A percentile compares a stretch with the other conserved stretches of the same genome.
phyloP scores from a whole-genome alignment of 495 filamentous ascomycete genomes.

The Tuber brumale region DNA sequence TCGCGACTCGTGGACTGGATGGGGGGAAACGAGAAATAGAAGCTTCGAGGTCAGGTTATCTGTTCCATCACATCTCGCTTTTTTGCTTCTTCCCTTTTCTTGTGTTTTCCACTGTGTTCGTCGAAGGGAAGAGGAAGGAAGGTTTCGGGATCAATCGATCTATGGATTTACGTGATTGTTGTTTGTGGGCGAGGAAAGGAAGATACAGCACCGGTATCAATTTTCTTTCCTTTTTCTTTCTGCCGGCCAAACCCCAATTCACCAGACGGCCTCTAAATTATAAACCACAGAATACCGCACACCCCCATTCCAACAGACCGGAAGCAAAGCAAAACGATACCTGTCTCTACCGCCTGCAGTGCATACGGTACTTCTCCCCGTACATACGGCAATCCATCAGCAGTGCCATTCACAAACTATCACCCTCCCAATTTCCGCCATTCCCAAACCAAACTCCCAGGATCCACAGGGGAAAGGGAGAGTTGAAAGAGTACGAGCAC shows the following conservation, averaged over 20 bases:
- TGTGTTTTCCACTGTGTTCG: not conserved
- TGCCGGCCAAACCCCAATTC: not conserved
- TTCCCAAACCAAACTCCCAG: not conserved
- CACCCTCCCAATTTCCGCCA: constrained; percentile 2
- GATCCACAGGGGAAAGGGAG: not conserved
- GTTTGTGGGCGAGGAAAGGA: not conserved
- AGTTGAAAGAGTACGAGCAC: not conserved
- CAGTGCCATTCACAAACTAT: not conserved
- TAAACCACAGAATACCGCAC: constrained; percentile 1
- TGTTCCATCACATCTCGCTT: constrained; percentile 1
- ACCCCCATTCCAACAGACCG: not conserved
- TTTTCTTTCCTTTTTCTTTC: not conserved
- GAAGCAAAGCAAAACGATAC: not conserved
- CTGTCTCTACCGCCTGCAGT: not conserved
- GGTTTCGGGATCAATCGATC: constrained; percentile 33
- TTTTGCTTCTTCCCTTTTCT: not conserved
- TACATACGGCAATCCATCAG: not conserved
- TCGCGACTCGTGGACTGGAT: not conserved
- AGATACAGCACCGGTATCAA: not conserved
- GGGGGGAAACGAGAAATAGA: not conserved
- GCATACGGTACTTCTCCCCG: not conserved
- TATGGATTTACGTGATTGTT: not conserved
- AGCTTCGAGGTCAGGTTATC: not conserved
- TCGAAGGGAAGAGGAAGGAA: not conserved
- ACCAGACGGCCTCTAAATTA: not conserved